A percentile compares a stretch with the other conserved stretches of the same genome.
Conservation (phyloP, 1,284 basidiomycete genomes). For the Tetrapyrgos nigripes region DNA sequence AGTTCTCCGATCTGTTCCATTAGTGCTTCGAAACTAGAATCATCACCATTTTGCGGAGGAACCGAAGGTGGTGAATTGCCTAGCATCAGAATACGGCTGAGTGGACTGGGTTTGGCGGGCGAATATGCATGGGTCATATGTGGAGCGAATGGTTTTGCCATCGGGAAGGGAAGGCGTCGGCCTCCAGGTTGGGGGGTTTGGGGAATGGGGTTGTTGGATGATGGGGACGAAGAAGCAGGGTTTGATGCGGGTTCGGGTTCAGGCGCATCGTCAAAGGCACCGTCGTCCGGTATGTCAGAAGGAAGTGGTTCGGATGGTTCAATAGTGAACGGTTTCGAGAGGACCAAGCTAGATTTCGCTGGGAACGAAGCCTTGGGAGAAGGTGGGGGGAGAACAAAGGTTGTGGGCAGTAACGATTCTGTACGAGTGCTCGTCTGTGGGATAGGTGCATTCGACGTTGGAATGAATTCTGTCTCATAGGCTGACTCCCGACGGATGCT, state of each 20-base stretch:
- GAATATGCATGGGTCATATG: conserved; percentile 82
- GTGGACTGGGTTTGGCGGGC: conserved; percentile 75
- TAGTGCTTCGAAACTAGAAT: background rate
- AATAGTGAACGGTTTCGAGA: conserved; percentile 25
- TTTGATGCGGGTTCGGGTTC: conserved; percentile 3
- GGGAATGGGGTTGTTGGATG: conserved; percentile 14
- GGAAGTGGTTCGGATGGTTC: background rate
- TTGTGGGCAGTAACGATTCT: conserved; percentile 55
- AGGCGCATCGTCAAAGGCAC: too few relatives aligned
- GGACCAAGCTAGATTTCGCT: conserved; percentile 43
- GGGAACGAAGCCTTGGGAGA: conserved; percentile 66
- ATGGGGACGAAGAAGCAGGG: conserved; percentile 29
- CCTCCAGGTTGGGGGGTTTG: conserved; percentile 16
- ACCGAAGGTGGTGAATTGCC: conserved; percentile 53
- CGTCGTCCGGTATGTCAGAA: too few relatives aligned
- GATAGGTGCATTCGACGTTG: conserved; percentile 37
- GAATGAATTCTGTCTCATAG: conserved; percentile 73
- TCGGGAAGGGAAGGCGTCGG: conserved; percentile 56
- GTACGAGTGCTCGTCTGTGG: conserved; percentile 22
- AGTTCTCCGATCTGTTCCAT: conserved; percentile 34
- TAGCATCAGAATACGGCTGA: conserved; percentile 77
- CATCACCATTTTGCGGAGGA: conserved; percentile 25
- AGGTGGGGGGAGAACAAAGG: conserved; percentile 76
- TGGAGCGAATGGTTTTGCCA: conserved; percentile 69
- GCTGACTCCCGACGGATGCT: conserved; percentile 51